These are phyloP conservation scores for Rostrohypoxylon terebratum DNA, from an alignment of 495 filamentous ascomycete genomes.

Conservation along the genomic window DNA sequence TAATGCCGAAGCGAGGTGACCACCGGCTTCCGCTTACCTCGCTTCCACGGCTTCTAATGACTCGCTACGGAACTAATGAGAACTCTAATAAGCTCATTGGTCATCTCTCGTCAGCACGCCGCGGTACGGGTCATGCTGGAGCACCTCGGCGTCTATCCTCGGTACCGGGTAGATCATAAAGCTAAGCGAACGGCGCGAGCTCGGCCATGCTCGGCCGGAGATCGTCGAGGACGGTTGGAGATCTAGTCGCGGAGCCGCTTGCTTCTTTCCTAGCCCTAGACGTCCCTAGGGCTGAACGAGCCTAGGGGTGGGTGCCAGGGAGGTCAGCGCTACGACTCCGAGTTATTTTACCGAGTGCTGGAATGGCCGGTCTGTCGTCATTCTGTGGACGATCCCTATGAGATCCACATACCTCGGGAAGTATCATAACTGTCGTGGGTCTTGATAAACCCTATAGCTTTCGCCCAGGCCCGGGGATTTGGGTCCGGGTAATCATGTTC, in stretches of 20 bases:
- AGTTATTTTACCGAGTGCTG: not conserved
- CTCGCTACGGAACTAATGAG: not conserved
- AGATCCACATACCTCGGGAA: not conserved
- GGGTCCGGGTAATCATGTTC: not conserved
- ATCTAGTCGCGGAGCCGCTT: slow-evolving; percentile 35
- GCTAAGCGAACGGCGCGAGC: not conserved
- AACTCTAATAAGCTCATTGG: not conserved
- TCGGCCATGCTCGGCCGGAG: not conserved
- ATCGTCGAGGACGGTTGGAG: slow-evolving; percentile 9
- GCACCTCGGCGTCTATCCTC: not conserved
- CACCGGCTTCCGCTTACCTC: not conserved
- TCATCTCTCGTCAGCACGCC: not conserved
- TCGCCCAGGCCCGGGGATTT: slow-evolving; percentile 11
- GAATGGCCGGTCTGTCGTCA: slow-evolving; percentile 20
- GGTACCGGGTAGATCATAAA: not conserved
- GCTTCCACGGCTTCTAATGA: not conserved
- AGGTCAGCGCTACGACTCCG: slow-evolving; percentile 4
- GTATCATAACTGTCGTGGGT: slow-evolving; percentile 15
- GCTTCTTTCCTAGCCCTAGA: slow-evolving; percentile 2
- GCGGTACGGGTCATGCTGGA: not conserved
- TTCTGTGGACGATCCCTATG: not conserved
- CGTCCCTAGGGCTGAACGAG: slow-evolving; percentile 23
- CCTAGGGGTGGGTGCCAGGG: slow-evolving; percentile 1
- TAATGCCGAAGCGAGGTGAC: not conserved
- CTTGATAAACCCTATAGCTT: not conserved